Base-by-base conservation (phyloP, 495 filamentous ascomycete genomes). In the Alectoria sarmentosa region DNA sequence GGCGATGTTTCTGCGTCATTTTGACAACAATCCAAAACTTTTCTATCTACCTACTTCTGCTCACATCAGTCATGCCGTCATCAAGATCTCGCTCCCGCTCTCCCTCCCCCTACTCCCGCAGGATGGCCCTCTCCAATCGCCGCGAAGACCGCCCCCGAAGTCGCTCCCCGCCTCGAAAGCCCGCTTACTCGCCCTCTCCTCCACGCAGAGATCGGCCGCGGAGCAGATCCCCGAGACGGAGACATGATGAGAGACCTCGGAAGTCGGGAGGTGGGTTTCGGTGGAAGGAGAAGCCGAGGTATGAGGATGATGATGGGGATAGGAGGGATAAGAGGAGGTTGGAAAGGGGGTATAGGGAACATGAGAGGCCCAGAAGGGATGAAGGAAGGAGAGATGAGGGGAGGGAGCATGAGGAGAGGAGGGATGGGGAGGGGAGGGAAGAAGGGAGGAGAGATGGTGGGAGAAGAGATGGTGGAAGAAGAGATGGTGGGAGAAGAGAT, bases 261-360 rank as follows among this genome's bases (percentile, higher is more conserved):
- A 59, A 62, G 38, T 62, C 60, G 58, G 57, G 71, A 58, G 76
- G 81, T 41, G 85, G 85, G 0, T 87, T 88, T 73, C 80, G 78
- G 58, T 89, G 85, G 85, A 89, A 89, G 69, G 83, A 86, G 42
- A 87, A 86, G 72, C 76, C 80, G 63, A 30, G 62, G 9, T 77
- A 77, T 36, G 75, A 78, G 65, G 77, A 80, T 42, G 71, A 82
- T 58, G n/a, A 65, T 38, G 75, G 78, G 69, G 75, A 69, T n/a
- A 48, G 42, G 55, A 49, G 56, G 70, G 71, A 44, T 4, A 57
- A 68, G 5, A 37, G 61, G 65, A 72, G 76, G 52, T 69, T 82
- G 69, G 79, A 83, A 62, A 79, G 84, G 64, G 83, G 85, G 56
- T 87, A 87, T 64, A 76, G 84, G 62, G 76, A 81, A 30, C 72